Evolutionary conservation across 345 rosid species (phyloP).

Genomic region (Eucalyptus sp.): DNA sequence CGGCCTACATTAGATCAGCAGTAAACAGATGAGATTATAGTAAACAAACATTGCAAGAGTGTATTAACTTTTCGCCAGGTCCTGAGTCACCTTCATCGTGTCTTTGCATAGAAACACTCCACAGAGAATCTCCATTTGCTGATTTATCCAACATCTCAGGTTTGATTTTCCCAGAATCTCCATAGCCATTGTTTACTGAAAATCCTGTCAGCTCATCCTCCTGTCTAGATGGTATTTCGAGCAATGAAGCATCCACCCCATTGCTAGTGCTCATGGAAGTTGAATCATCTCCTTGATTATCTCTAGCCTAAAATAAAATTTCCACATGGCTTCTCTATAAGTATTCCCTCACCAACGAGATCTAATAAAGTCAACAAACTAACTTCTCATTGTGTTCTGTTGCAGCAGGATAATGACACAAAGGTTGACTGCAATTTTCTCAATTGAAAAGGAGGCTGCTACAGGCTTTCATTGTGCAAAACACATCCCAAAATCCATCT

Average conservation of each 20-base stretch:
- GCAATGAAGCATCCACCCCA: background rate
- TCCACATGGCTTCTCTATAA: background rate
- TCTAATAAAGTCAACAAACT: background rate
- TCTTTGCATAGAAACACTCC: background rate
- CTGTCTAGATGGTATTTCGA: constrained; percentile 1
- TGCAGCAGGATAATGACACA: background rate
- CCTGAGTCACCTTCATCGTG: background rate
- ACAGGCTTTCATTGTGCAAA: background rate
- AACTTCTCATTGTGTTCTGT: background rate
- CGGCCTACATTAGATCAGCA: constrained; percentile 4
- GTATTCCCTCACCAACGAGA: background rate
- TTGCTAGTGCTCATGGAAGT: background rate
- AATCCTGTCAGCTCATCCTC: constrained; percentile 8
- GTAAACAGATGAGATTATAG: background rate
- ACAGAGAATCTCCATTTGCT: background rate
- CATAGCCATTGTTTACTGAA: constrained; percentile 3
- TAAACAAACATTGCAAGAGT: background rate
- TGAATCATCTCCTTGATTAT: constrained; percentile 9
- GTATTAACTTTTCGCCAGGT: background rate
- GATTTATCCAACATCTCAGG: constrained; percentile 4
- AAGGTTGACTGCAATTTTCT: background rate
- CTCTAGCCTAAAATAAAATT: background rate
- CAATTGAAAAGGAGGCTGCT: background rate
- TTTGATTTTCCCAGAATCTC: constrained; percentile 6
- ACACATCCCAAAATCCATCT: background rate